These are phyloP conservation scores for Salix purpurea DNA, from an alignment of 345 rosid genomes.

Conservation along the genomic window DNA sequence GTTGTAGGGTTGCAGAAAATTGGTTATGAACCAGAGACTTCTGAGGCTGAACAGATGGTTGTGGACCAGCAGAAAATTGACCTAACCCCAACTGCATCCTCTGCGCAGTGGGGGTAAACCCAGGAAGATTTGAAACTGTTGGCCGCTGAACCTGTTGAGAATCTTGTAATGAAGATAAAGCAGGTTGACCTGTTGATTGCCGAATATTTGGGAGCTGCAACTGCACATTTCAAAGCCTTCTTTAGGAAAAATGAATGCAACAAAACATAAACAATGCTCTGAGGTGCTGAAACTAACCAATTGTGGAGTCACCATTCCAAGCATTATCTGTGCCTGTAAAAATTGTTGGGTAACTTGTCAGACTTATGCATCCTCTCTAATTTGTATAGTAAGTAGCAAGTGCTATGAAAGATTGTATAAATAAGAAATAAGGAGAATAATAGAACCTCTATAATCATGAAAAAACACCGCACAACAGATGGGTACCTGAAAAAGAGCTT, in stretches of 20 bases:
- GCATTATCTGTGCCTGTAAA: conserved; percentile 83
- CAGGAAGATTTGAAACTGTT: conserved; percentile 36
- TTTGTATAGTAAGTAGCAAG: background rate
- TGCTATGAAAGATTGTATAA: background rate
- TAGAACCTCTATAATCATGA: background rate
- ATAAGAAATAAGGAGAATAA: background rate
- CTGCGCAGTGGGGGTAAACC: conserved; percentile 52
- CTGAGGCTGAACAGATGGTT: conserved; percentile 30
- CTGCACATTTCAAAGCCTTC: conserved; percentile 36
- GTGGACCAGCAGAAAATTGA: background rate
- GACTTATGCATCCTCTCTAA: background rate
- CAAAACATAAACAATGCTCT: conserved; percentile 1
- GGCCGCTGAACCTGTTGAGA: conserved; percentile 42
- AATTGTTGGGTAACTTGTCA: conserved; percentile 12
- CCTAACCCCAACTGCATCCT: conserved; percentile 36
- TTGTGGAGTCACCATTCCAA: conserved; percentile 76
- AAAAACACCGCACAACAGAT: conserved; percentile 2
- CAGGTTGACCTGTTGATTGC: conserved; percentile 49
- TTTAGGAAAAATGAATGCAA: conserved; percentile 8
- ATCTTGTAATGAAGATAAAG: conserved; percentile 43
- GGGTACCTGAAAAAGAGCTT: conserved; percentile 84
- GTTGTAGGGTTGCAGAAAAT: conserved; percentile 42
- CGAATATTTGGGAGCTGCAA: conserved; percentile 64
- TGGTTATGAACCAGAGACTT: conserved; percentile 48
- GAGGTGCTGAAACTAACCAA: conserved; percentile 48